Base-by-base conservation (phyloP, 139 green algal genomes). In the Volvox africanus region DNA sequence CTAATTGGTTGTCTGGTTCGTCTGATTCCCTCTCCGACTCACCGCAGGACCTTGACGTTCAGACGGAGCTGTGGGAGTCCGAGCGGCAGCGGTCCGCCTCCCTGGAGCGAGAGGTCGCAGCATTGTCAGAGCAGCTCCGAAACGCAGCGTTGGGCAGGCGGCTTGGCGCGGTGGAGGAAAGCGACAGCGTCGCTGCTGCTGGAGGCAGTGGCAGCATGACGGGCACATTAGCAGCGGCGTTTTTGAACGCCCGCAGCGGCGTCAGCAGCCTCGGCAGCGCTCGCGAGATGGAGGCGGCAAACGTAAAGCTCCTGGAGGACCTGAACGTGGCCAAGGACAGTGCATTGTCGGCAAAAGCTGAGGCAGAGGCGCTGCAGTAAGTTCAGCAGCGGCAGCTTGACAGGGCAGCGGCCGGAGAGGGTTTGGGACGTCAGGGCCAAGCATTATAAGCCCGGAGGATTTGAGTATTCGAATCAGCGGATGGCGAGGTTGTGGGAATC, bases 291-390 rank as follows among this genome's bases (percentile, higher is more conserved):
- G 86, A 90, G 86, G 55, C 30, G 19, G 86, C 86, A 21, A 90
- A 90, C 71, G 13, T 90, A 22, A 33, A 26, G 86, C 73, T 90
- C 71, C 55, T 90, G 50, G 86, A 91, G 76, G 87, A 86, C 21
- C 76, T 91, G 33, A 68, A 79, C 17, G 33, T 28, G 22, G 61
- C 87, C 24, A 78, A 50, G 76, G 61, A 91, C 55, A n/a, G 37
- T 20, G 55, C 61, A 35, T 61, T 91, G 61, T 30, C 76, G 37
- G 76, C 87, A 5, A 50, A n/a, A 35, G 87, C 87, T 33, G 87
- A 91, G 87, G 21, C 87, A 32, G 87, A 91, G 76, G 87, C 87
- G 76, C 18, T 91, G 50, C 76, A 86, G 87, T 91, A 62, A 86
- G 87, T 86, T 12, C 13, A 2, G 17, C 11, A 32, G 62, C 5